Percentiles rank a stretch among this genome's conserved stretches.
Evolutionary conservation across 306 rosid genomes (phyloP).

Genomic region (Albizia julibrissin): DNA sequence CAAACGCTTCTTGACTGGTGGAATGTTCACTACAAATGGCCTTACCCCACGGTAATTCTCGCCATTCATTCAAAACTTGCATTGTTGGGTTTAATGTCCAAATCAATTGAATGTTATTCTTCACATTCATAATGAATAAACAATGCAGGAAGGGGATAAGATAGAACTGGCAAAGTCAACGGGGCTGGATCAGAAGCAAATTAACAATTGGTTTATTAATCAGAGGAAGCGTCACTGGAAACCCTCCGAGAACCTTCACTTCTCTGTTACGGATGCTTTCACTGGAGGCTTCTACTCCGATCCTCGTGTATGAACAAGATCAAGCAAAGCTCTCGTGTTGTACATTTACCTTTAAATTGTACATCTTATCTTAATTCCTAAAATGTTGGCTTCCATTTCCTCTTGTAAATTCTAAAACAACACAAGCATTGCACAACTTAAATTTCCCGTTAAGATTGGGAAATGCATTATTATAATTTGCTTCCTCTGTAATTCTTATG

Average conservation of each 20-base stretch:
- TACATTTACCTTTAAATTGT: not conserved
- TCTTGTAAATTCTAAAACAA: not conserved
- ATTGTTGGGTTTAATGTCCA: too few species aligned
- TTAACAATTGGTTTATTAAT: conserved; percentile 89
- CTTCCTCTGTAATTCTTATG: conserved; percentile 28
- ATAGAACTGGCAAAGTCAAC: conserved; percentile 67
- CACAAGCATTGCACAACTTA: conserved; percentile 20
- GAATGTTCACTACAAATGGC: conserved; percentile 89
- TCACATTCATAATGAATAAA: not conserved
- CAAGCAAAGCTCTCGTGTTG: not conserved
- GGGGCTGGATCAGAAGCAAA: conserved; percentile 87
- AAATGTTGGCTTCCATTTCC: not conserved
- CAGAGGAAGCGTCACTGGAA: conserved; percentile 89
- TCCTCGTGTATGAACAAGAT: conserved; percentile 4
- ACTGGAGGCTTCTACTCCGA: conserved; percentile 51
- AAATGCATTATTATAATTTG: conserved; percentile 29
- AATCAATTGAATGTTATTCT: too few species aligned
- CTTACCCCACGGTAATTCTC: conserved; percentile 80
- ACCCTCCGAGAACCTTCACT: conserved; percentile 76
- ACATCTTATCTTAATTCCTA: not conserved
- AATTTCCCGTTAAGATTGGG: conserved; percentile 13
- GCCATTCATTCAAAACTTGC: not conserved
- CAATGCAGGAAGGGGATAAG: conserved; percentile 76
- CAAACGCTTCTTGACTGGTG: conserved; percentile 88
- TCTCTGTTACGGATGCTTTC: conserved; percentile 56